Base-by-base conservation (phyloP, 2,329 filamentous ascomycete genomes). In the Huntiella decipiens region DNA sequence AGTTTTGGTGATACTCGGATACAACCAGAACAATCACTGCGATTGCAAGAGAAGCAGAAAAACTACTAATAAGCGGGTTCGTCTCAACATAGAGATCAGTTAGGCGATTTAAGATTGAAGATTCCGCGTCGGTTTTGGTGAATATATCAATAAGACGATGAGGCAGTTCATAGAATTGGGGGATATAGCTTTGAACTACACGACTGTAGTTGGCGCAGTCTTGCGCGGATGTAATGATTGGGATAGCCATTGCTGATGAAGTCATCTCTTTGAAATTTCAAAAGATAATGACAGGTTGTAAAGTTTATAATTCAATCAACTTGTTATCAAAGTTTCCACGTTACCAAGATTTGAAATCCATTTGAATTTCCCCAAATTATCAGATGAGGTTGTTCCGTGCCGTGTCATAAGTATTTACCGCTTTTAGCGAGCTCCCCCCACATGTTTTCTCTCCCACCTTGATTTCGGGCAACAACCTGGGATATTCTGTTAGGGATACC, bases 1-100 rank as follows among this genome's bases (percentile, higher is more conserved):
- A 95, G 61, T 98, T 98, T 56, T 73, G 74, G 63, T 92, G 96
- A 64, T 85, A 63, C 61, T 96, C 88, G 1, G 86, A 83, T 4
- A 77, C 66, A 31, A 88, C 56, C 17, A 94, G 65, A 55, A 92
- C 82, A 22, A 91, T 56, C 4, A 71, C 70, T 1, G 76, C 76
- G n/a, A 93, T 60, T 36, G 76, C 68, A 13, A 93, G 54, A 2
- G 82, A 80, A 45, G 83, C 72, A 0, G 75, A 79, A 52, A 92
- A 70, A 2, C 75, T 82, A 1, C 74, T 77, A 22, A 94, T 69
- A 37, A 94, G 66, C 0, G 91, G 91, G 58, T 98, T 96, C 13
- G 88, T 96, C 41, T 76, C 68, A 46, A 81, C 60, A 56, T 96
- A 98, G 48, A 94, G 64, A 40, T 77, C 66, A 54, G 75, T 68